Evolutionary conservation across 495 filamentous ascomycete species (phyloP), one percentile per base, ranked within the genome.

Genomic region (Aspergillus baeticus): DNA sequence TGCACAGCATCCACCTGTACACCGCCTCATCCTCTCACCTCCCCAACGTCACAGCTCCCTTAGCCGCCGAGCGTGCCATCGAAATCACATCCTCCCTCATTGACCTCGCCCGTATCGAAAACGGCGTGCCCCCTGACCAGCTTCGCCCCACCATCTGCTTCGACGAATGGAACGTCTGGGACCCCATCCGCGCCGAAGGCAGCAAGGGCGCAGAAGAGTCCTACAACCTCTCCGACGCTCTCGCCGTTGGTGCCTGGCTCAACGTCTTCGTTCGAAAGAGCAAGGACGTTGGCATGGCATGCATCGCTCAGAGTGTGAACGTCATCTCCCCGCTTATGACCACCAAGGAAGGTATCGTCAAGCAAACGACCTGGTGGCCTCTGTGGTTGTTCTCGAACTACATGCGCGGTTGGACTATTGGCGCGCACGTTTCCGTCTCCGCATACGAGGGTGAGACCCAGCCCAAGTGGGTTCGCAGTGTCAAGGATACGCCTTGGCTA

Each of bases 111-210:
- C 74, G 87, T 13, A 87, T 90, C 66, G 85, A 90, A 66, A 85
- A 84, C 59, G 64, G 66, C 2, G 81, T 89, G 1, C 73, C 84
- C 0, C 71, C 79, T 2, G 69, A 75, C 4, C 79, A 83, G 23
- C 80, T 80, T 11, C 69, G 76, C 10, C 85, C 82, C 13, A 86
- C 76, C 35, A 89, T 92, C 67, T 91, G 88, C 70, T 91, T 91
- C 66, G 89, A 92, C 67, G 88, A 91, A 68, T 91, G 89, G 88
- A 90, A 92, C 69, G 87, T 91, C 11, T 91, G 88, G 89, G 88
- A 91, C 63, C 87, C 87, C 6, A 74, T 80, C 35, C 81, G 88
- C 21, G 88, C 89, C 1, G 85, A 84, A 4, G 87, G 86, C 37
- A 84, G 86, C 57, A 68, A 77, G 48, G 86, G 87, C 17, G 87